Percentiles rank a stretch among this genome's conserved stretches.
Evolutionary conservation across 169 alveolate genomes (phyloP).

Genomic region (Eimeria nieschulzi): DNA sequence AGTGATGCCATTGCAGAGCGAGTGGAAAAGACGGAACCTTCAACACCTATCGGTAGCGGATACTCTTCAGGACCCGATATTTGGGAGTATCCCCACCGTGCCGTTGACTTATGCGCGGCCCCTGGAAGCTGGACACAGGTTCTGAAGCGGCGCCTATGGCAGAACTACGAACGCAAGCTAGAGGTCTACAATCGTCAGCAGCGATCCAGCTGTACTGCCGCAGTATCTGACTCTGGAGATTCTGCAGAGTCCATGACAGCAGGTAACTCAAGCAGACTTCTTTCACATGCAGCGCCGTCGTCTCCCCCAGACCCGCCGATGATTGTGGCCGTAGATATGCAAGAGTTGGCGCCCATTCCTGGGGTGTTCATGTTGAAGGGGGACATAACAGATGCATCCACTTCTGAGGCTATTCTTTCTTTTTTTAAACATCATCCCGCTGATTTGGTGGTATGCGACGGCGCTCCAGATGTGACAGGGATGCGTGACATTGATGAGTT

Average conservation of each 20-base stretch:
- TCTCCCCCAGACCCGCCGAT: conserved; percentile 80
- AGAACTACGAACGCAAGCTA: conserved; percentile 25
- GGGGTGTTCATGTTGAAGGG: conserved; percentile 95
- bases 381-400: conserved; percentile 91
- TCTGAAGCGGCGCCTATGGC: conserved; percentile 73
- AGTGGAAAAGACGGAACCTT: background rate
- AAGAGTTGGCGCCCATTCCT: conserved; percentile 96
- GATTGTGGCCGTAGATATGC: conserved; percentile 96
- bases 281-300: background rate
- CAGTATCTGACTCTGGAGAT: background rate
- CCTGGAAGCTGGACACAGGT: conserved; percentile 99
- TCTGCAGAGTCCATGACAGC: conserved; percentile 68
- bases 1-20: background rate
- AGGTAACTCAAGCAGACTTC: background rate
- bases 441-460: conserved; percentile 96
- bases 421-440: conserved; percentile 84
- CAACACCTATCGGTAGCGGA: background rate
- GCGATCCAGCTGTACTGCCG: background rate
- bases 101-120: conserved; percentile 98
- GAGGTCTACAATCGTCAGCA: conserved; percentile 4
- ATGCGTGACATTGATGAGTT: conserved; percentile 85
- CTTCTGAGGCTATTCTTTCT: conserved; percentile 77
- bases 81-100: conserved; percentile 80
- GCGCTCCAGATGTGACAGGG: conserved; percentile 99
- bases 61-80: background rate